These are phyloP conservation scores for Mucor plumbeus DNA, from an alignment of 371 early-diverging fungal species.

Conservation along the genomic window DNA sequence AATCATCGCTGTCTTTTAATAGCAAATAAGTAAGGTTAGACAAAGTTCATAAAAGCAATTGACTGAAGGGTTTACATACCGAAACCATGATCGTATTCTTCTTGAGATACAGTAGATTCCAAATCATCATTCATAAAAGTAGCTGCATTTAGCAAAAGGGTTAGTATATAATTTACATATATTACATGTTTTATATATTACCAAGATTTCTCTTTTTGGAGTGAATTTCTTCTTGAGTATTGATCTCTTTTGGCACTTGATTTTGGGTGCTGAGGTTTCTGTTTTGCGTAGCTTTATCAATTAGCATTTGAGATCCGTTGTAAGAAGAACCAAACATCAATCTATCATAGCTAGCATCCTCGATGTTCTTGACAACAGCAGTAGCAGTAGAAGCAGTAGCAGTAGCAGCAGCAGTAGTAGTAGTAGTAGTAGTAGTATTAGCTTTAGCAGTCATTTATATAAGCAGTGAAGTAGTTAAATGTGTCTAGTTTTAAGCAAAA, in stretches of 20 bases:
- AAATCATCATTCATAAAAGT: background rate
- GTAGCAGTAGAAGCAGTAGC: background rate
- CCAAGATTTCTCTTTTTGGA: slow-evolving; percentile 12
- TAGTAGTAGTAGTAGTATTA: background rate
- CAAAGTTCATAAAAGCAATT: background rate
- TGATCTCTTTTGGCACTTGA: background rate
- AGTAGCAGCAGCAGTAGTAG: background rate
- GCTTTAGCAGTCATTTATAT: background rate
- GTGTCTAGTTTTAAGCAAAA: slow-evolving; percentile 2
- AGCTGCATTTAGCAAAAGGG: background rate
- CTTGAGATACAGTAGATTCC: background rate
- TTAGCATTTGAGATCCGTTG: background rate
- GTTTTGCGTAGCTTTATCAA: background rate
- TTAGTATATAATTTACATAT: background rate
- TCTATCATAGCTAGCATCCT: background rate
- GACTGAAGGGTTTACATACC: slow-evolving; percentile 4
- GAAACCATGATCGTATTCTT: slow-evolving; percentile 6
- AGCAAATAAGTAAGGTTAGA: background rate
- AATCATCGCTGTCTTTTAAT: slow-evolving; percentile 24
- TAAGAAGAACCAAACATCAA: background rate
- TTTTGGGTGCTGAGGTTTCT: background rate
- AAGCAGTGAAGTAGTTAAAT: background rate
- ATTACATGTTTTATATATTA: background rate
- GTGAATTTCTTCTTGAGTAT: background rate
- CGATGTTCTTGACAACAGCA: background rate